A percentile compares a stretch with the other conserved stretches of the same genome.
These are phyloP conservation scores for Telfairia occidentalis DNA, from an alignment of 331 rosid species.

Conservation along the genomic window DNA sequence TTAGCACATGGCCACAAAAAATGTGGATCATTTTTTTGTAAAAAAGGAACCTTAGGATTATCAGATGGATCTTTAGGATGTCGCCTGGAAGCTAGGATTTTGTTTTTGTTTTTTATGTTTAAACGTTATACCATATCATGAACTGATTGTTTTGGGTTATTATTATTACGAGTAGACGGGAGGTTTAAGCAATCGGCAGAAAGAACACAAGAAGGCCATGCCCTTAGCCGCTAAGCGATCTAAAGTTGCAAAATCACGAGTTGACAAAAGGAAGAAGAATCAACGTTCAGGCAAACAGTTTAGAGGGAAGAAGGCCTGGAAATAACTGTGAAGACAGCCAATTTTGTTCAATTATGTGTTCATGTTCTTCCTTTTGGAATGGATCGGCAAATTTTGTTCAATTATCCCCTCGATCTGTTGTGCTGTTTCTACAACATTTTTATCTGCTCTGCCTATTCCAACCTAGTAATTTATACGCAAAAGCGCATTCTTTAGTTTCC, in stretches of 20 bases:
- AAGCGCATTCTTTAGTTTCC: not conserved
- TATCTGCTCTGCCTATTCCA: not conserved
- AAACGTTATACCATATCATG: not conserved
- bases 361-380: not conserved
- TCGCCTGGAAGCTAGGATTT: not conserved
- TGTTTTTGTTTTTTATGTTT: not conserved
- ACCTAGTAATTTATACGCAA: not conserved
- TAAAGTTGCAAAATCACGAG: conserved; percentile 34
- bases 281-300: conserved; percentile 47
- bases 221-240: conserved; percentile 59
- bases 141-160: not conserved
- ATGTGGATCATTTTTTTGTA: too few species aligned
- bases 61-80: not conserved
- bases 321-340: conserved; percentile 12
- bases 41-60: not conserved
- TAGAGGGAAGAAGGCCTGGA: conserved; percentile 66
- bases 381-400: not conserved
- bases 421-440: too few species aligned
- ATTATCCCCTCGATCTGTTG: too few species aligned
- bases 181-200: conserved; percentile 70
- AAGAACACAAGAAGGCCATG: conserved; percentile 67
- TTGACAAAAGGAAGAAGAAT: conserved; percentile 36
- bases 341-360: not conserved
- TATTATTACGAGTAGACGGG: conserved; percentile 48
- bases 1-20: too few species aligned